Evolutionary conservation across 2,329 filamentous ascomycete genomes (phyloP), one percentile per base, ranked within the genome.

Genomic region (Aspergillus tamarii): DNA sequence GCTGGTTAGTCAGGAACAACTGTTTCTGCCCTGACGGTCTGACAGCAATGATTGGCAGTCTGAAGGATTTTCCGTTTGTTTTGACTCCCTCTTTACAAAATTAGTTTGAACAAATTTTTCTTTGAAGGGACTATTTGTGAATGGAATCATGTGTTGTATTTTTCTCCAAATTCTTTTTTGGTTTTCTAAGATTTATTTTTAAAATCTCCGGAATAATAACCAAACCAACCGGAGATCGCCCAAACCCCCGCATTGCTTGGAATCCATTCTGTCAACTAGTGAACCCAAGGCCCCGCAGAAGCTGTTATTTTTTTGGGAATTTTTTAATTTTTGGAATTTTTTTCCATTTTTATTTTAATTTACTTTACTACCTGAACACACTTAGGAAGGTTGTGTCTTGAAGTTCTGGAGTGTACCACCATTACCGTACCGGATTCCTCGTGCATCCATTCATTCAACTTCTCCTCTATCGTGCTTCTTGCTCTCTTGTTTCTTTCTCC

Each of bases 381-480:
- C 26, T 32, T 48, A 32, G 26, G 48, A 32, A 50, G 16, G 46
- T 11, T 52, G 48, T 52, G 16, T 52, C n/a, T 52, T 52, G 48
- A 52, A 52, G 48, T 52, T 52, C 48, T 52, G 48, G 32, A 21
- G 48, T 52, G 48, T 52, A 52, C 48, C 48, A 52, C 26, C 28
- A 52, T 52, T 52, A 52, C 48, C 16, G 28, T 52, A 48, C 57
- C 46, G 46, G 57, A 60, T 43, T 60, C 57, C 57, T 60, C 59
- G 60, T 70, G 57, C 64, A 66, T 64, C 61, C 61, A 69, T 68
- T 66, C 60, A 58, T 55, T 69, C 68, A 70, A 70, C 66, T 72
- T 67, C 67, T 67, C 67, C 64, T 63, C 50, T 64, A 43, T 60
- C 57, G 19, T 60, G 53, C 64, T 64, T 65, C 66, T 62, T 54